phyloP scores from a whole-genome alignment of 2,329 filamentous ascomycete genomes.

The Polychaeton citri region DNA sequence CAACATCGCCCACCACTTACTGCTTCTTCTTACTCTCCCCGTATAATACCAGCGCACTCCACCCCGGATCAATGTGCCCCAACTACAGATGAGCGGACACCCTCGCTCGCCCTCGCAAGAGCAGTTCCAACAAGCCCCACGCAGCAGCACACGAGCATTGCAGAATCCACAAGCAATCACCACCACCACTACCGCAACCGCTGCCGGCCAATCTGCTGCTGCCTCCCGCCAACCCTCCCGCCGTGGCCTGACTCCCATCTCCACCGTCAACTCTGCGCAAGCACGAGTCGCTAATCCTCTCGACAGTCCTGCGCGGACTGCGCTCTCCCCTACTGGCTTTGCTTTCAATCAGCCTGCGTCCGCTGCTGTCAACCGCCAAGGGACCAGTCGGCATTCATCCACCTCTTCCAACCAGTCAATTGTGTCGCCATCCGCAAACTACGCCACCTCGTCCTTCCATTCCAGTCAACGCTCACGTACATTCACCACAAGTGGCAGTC shows the following conservation, averaged over 20 bases:
- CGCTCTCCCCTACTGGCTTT: conserved; percentile 38
- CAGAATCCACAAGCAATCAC: too few relatives aligned
- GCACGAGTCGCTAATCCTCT: conserved; percentile 32
- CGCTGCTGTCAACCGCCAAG: conserved; percentile 34
- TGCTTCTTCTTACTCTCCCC: conserved; percentile 1
- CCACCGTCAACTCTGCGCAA: conserved; percentile 30
- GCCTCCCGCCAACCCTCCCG: conserved; percentile 38
- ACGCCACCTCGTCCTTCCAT: conserved; percentile 38
- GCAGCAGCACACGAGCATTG: conserved; percentile 12
- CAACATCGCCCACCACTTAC: too few relatives aligned
- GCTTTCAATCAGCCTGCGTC: conserved; percentile 40
- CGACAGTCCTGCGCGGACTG: conserved; percentile 36
- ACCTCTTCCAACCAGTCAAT: conserved; percentile 41
- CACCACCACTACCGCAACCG: conserved; percentile 29
- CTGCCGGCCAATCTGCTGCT: not conserved
- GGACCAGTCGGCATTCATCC: conserved; percentile 39
- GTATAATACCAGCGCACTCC: conserved; percentile 1
- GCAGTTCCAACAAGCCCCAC: conserved; percentile 5
- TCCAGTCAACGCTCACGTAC: conserved; percentile 43
- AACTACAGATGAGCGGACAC: conserved; percentile 41
- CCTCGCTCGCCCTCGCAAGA: conserved; percentile 29
- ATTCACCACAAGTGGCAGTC: conserved; percentile 39
- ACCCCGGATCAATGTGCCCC: conserved; percentile 15
- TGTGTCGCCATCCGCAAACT: conserved; percentile 43
- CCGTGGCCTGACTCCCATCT: conserved; percentile 45